A percentile compares a stretch with the other conserved stretches of the same genome.
These are phyloP conservation scores for Seminavis robusta DNA, from an alignment of 108 stramenopile genomes.

Conservation along the genomic window DNA sequence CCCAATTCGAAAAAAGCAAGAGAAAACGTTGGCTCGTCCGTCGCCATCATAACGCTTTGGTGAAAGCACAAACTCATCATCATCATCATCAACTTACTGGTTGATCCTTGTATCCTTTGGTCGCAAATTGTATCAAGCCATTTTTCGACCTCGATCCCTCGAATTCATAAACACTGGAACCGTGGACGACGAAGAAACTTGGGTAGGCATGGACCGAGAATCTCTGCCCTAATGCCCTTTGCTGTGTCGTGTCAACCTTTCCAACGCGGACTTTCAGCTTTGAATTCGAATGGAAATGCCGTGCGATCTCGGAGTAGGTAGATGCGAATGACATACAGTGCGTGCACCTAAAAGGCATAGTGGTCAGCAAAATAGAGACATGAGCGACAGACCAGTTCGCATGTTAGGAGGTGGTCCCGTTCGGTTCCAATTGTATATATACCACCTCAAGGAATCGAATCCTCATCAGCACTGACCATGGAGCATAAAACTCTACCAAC, in stretches of 20 bases:
- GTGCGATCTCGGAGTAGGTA: slow-evolving; percentile 57
- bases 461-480: slow-evolving; percentile 36
- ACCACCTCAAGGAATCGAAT: background rate
- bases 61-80: slow-evolving; percentile 6
- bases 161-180: slow-evolving; percentile 73
- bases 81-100: slow-evolving; percentile 27
- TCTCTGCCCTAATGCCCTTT: slow-evolving; percentile 53
- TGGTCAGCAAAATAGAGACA: too few relatives aligned
- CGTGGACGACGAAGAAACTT: slow-evolving; percentile 70
- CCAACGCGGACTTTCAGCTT: slow-evolving; percentile 65
- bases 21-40: slow-evolving; percentile 1
- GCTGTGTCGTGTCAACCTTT: slow-evolving; percentile 70
- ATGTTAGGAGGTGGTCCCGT: too few relatives aligned
- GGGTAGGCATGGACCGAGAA: slow-evolving; percentile 77
- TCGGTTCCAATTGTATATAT: too few relatives aligned
- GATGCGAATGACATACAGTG: slow-evolving; percentile 65
- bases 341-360: too few relatives aligned
- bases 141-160: slow-evolving; percentile 44
- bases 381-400: too few relatives aligned
- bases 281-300: slow-evolving; percentile 38
- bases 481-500: slow-evolving; percentile 86
- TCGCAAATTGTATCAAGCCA: slow-evolving; percentile 54
- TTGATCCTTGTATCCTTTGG: slow-evolving; percentile 44
- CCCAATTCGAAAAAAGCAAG: background rate
- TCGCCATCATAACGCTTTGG: background rate